These are phyloP conservation scores for Haplosporangium sp. DNA, from an alignment of 371 early-diverging fungal genomes.

Conservation along the genomic window DNA sequence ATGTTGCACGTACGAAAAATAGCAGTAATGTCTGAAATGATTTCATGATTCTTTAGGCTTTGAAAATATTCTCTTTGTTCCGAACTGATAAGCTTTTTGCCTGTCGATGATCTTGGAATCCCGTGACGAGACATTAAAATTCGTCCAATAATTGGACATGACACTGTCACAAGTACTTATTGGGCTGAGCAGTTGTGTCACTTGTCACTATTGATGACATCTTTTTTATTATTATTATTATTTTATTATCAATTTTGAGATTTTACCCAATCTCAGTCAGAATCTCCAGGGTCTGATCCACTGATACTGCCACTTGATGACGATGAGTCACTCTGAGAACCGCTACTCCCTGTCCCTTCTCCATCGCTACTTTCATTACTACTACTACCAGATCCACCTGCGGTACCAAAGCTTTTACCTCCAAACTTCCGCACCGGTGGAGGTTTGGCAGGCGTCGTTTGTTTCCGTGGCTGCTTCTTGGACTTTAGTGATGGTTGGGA, in stretches of 20 bases:
- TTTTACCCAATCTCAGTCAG: slow-evolving; percentile 18
- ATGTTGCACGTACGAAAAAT: no score
- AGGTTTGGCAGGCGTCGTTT: slow-evolving; percentile 20
- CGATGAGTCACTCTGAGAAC: slow-evolving; percentile 54
- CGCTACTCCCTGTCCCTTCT: slow-evolving; percentile 52
- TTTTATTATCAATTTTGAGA: background rate
- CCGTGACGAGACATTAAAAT: no score
- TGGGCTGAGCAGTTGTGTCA: no score
- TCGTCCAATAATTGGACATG: no score
- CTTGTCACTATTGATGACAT: background rate
- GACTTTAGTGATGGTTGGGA: slow-evolving; percentile 14
- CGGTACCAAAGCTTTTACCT: slow-evolving; percentile 54
- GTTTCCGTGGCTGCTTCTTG: slow-evolving; percentile 37
- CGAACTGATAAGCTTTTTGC: no score
- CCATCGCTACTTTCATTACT: slow-evolving; percentile 55
- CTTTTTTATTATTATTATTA: slow-evolving; percentile 7
- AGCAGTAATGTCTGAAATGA: no score
- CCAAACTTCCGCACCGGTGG: slow-evolving; percentile 54
- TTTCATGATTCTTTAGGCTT: no score
- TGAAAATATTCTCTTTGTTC: no score
- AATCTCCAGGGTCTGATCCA: slow-evolving; percentile 43
- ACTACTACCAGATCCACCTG: slow-evolving; percentile 45
- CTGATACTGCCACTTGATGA: slow-evolving; percentile 40
- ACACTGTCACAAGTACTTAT: no score
- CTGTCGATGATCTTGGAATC: no score